Evolutionary conservation across 2,329 filamentous ascomycete genomes (phyloP), one percentile per base, ranked within the genome.

Genomic region (Alternaria ventricosa): DNA sequence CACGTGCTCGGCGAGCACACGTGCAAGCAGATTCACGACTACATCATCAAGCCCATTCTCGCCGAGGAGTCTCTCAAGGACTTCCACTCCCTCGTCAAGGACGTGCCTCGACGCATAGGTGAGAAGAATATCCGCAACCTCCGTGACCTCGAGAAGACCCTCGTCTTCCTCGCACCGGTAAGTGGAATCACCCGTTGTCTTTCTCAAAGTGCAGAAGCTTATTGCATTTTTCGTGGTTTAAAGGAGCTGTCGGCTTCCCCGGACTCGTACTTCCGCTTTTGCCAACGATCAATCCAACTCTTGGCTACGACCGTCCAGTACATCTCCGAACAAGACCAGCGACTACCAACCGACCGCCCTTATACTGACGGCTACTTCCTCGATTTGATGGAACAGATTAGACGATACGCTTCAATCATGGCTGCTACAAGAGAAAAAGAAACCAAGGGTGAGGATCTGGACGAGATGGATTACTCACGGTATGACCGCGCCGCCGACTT

Each of bases 331-430:
- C 89, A 89, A 79, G 94, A 98, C 80, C 92, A 95, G 83, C 90
- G 90, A 71, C 89, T 93, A 79, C 91, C 92, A 64, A 85, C 88
- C 81, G 95, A 98, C 81, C 90, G 92, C 75, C 93, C 94, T 71
- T 98, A 97, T 85, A 96, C 91, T 86, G 93, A 92, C 87, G 93
- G 93, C 78, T 98, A 98, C 83, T 97, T 97, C 80, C 91, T 97
- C 83, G 95, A 98, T 84, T 89, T 98, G 65, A 90, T 96, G 80
- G 93, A 96, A 80, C 94, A 97, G 87, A 94, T 97, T 74, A 89
- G 90, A 79, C 88, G 93, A 79, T 97, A 97, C 88, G 94, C 93
- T 65, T 88, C 90, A 75, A 92, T 96, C 79, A 89, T 97, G 74
- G 90, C 90, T 68, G 89, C 90, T 71, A 88, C 90, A 69, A 90